Conservation (phyloP, 2,329 filamentous ascomycete genomes). For the Diaporthe aspalathi region DNA sequence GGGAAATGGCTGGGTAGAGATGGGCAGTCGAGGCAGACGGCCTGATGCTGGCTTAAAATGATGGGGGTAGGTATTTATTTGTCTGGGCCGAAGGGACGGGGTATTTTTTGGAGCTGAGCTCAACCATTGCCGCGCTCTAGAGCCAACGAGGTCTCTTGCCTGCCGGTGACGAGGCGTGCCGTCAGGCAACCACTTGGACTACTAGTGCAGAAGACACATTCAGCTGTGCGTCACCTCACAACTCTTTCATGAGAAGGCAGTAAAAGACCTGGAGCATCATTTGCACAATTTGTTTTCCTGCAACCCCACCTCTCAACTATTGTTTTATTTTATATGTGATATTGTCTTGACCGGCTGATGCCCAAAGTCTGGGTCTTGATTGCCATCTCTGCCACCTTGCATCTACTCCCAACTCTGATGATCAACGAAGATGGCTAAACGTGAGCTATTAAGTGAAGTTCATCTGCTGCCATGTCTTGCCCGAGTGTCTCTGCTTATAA, state of each 20-base stretch:
- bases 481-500: no score
- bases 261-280: background rate
- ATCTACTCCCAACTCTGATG: no score
- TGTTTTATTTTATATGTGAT: background rate
- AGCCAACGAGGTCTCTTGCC: conserved; percentile 30
- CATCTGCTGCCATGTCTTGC: no score
- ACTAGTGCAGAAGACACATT: background rate
- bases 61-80: conserved; percentile 8
- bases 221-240: background rate
- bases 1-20: background rate
- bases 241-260: background rate
- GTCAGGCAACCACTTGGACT: background rate
- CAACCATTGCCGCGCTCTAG: background rate
- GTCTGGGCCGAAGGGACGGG: background rate
- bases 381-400: background rate
- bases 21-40: conserved; percentile 12
- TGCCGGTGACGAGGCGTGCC: conserved; percentile 3
- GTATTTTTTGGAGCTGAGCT: conserved; percentile 36
- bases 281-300: background rate
- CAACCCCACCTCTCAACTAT: no score
- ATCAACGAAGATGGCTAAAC: no score
- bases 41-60: conserved; percentile 20
- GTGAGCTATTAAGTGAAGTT: no score
- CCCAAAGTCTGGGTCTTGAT: background rate
- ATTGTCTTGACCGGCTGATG: background rate